Evolutionary conservation across 805 yeast species (phyloP), one percentile per base, ranked within the genome.

Genomic region (Citeromyces nyonsensis): DNA sequence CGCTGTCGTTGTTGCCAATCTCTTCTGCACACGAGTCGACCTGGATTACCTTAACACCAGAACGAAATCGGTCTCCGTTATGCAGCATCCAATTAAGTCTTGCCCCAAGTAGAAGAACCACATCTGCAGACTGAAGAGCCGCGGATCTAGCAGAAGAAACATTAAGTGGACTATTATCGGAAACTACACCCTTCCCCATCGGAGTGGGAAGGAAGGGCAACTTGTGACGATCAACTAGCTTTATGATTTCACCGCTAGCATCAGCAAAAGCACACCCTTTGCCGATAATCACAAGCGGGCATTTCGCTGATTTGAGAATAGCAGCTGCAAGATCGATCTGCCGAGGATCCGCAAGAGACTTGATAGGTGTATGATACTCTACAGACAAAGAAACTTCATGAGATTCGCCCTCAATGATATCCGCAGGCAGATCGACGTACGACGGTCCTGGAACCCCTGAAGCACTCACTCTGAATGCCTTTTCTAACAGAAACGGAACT

Each of bases 81-180:
- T 77, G 85, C 38, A 78, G 50, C 12, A 77, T 74, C 86, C 85
- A 78, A 48, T 77, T 77, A 42, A 77, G 54, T 33, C 84, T 56
- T 1, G 81, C 81, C 3, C 85, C 85, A 3, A 73, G 46, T 2
- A 77, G 51, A 2, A 77, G 31, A 2, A 77, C 59, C 4, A 76
- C 67, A 43, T 76, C 83, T 0, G 83, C 70, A 5, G 50, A 40
- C 38, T 55, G 57, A 41, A 77, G 53, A 0, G 70, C 81, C n/a
- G 57, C 52, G 0, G 82, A 70, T 35, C 85, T 56, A 4, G 80
- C 81, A 3, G 81, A 70, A 0, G 79, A 66, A 10, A 71, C 60
- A 40, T 76, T 76, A 24, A 59, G 44, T 0, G 42, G 43, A 26
- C 52, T 48, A 3, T 49, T 40, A 44, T 77, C 86, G 3, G 68